Conservation (phyloP, 305 asterid species). For the Solanum chacoense region DNA sequence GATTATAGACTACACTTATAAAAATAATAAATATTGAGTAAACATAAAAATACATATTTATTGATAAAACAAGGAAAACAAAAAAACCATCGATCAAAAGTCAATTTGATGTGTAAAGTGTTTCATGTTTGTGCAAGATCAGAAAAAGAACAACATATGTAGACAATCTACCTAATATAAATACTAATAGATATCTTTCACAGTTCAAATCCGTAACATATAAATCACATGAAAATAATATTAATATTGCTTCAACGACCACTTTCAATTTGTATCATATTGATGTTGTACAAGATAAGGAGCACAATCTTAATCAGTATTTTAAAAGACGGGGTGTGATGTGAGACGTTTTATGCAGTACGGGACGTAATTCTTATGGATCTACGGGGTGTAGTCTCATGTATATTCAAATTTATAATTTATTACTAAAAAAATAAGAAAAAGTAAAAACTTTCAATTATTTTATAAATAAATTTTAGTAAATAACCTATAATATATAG, state of each 20-base stretch:
- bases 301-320: background rate
- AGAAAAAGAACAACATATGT: background rate
- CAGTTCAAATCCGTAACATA: background rate
- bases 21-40: background rate
- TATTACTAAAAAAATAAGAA: too few species aligned
- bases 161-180: background rate
- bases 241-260: background rate
- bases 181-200: background rate
- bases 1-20: background rate
- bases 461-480: too few species aligned
- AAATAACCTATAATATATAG: too few species aligned
- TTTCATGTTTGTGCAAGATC: background rate
- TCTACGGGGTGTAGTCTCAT: too few species aligned
- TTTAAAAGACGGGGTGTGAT: too few species aligned
- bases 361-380: too few species aligned
- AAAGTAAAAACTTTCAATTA: too few species aligned
- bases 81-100: background rate
- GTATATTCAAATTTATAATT: too few species aligned
- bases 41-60: background rate
- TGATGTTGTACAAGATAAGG: background rate
- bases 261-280: background rate
- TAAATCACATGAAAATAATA: background rate
- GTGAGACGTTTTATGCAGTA: too few species aligned
- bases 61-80: background rate
- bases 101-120: fast-evolving